Percentiles rank a stretch among this genome's conserved stretches.
phyloP scores from a whole-genome alignment of 148 eudicot species.

The Rheum nobile region DNA sequence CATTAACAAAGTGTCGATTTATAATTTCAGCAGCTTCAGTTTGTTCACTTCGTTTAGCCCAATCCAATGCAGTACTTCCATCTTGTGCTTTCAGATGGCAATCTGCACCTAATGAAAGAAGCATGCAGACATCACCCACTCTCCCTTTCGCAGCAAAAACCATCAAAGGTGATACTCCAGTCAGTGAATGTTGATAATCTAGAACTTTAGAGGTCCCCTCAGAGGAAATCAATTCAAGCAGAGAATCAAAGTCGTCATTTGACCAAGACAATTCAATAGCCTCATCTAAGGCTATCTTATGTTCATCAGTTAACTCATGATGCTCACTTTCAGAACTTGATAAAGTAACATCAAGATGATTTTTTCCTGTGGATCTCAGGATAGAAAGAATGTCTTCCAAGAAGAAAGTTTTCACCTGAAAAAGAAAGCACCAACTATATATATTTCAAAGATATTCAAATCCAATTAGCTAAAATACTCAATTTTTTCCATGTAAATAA shows the following conservation, averaged over 20 bases:
- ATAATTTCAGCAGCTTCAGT: constrained; percentile 54
- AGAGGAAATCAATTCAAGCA: constrained; percentile 55
- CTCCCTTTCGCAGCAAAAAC: constrained; percentile 76
- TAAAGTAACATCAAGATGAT: constrained; percentile 30
- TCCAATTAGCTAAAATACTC: background rate
- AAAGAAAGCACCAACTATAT: constrained; percentile 3
- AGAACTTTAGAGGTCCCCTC: constrained; percentile 31
- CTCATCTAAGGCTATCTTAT: constrained; percentile 61
- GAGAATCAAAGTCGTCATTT: constrained; percentile 67
- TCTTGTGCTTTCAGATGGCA: constrained; percentile 48
- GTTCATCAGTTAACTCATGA: constrained; percentile 35
- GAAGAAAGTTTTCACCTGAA: constrained; percentile 70
- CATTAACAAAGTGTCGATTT: constrained; percentile 39
- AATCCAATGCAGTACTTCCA: constrained; percentile 68
- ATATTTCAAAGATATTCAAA: background rate
- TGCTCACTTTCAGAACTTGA: constrained; percentile 21
- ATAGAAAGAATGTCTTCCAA: constrained; percentile 71
- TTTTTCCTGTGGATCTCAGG: constrained; percentile 30
- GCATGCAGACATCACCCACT: constrained; percentile 68
- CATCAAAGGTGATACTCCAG: constrained; percentile 88
- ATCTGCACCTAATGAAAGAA: constrained; percentile 84
- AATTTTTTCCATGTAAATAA: background rate
- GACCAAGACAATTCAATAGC: constrained; percentile 63
- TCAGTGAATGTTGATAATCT: constrained; percentile 68
- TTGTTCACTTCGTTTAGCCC: constrained; percentile 61